Evolutionary conservation across 2,329 filamentous ascomycete genomes (phyloP), one percentile per base, ranked within the genome.

Genomic region (Hypoxylon sp.): DNA sequence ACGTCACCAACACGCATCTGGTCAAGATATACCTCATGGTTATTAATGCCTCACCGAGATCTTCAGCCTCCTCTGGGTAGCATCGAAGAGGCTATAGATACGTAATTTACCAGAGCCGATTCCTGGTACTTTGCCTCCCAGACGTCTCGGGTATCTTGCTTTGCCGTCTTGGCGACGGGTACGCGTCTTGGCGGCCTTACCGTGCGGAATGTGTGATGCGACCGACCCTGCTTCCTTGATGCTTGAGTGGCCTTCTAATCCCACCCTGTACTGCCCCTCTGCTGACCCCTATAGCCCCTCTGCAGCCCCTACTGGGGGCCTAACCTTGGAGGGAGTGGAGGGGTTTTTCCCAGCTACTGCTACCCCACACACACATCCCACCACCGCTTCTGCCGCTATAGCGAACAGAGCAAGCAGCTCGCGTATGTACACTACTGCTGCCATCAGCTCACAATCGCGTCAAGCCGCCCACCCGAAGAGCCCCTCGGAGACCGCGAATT

Each of bases 391-490:
- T n/a, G n/a, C n/a, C n/a, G n/a, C n/a, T n/a, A n/a, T n/a, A n/a
- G n/a, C n/a, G n/a, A n/a, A n/a, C n/a, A n/a, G n/a, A n/a, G n/a
- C n/a, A n/a, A n/a, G n/a, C n/a, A n/a, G n/a, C n/a, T n/a, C n/a
- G n/a, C n/a, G n/a, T n/a, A n/a, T n/a, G n/a, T n/a, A n/a, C n/a
- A n/a, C n/a, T n/a, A n/a, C n/a, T n/a, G n/a, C n/a, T n/a, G n/a
- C n/a, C n/a, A n/a, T n/a, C n/a, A n/a, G n/a, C n/a, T n/a, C n/a
- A n/a, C n/a, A n/a, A n/a, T 21, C 35, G 35, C 38, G 26, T 51
- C 20, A 26, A 35, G 6, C 17, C 4, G 4, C 2, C 10, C 26
- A n/a, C 9, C 15, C 37, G 13, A 47, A 21, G 7, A 31, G 83
- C 4, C 13, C n/a, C 13, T 9, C 13, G 9, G 4, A 18, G n/a